Conservation (phyloP, 2,329 filamentous ascomycete species). For the Neopestalotiopsis clavispora region DNA sequence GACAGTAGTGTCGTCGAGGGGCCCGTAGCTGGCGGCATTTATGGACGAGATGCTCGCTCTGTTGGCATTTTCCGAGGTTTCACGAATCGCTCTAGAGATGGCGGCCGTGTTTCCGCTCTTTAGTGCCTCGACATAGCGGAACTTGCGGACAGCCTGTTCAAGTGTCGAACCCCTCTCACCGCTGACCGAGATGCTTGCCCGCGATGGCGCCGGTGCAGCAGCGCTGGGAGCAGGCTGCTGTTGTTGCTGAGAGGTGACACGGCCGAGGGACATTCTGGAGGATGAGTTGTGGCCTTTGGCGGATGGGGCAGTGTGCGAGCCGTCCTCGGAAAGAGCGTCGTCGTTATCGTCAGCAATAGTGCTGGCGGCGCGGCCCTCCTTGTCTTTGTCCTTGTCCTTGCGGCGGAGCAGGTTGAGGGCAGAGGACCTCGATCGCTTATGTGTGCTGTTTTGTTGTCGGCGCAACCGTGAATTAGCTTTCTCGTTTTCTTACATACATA, state of each 20-base stretch:
- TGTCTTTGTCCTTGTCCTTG: constrained; percentile 41
- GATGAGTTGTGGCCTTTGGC: constrained; percentile 7
- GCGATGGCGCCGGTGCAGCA: constrained; percentile 31
- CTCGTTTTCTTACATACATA: neutral
- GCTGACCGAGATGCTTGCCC: constrained; percentile 33
- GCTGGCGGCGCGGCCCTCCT: constrained; percentile 27
- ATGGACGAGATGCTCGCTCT: constrained; percentile 63
- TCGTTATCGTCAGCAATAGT: constrained; percentile 24
- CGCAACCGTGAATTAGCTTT: constrained; percentile 18
- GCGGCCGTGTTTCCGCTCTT: constrained; percentile 88
- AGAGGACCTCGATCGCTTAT: constrained; percentile 46
- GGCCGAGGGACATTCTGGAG: constrained; percentile 19
- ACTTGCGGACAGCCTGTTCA: constrained; percentile 93
- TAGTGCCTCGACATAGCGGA: constrained; percentile 91
- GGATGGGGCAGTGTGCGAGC: constrained; percentile 5
- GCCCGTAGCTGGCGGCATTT: constrained; percentile 44
- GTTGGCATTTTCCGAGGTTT: constrained; percentile 58
- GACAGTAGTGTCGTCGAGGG: constrained; percentile 83
- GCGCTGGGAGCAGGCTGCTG: neutral
- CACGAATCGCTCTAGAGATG: constrained; percentile 84
- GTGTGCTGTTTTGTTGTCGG: constrained; percentile 35
- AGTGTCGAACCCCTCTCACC: constrained; percentile 62
- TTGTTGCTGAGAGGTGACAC: constrained; percentile 32
- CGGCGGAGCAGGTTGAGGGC: constrained; percentile 58
- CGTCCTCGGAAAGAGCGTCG: constrained; percentile 18